Evolutionary conservation across 2,329 filamentous ascomycete species (phyloP).

Genomic region (Thelonectria rubi): DNA sequence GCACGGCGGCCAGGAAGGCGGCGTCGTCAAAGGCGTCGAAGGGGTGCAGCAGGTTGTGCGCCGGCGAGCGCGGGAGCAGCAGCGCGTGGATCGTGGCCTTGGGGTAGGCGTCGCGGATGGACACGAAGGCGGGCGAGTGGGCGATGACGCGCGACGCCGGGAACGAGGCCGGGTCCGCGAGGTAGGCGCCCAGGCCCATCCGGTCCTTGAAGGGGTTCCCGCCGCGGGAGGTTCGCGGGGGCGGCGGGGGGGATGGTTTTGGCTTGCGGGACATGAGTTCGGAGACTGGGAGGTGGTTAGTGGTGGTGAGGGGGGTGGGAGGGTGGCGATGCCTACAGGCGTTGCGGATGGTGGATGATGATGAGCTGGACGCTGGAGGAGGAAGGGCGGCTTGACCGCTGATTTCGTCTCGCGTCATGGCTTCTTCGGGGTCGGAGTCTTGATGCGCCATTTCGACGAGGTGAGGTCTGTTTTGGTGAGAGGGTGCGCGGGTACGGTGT

Average conservation of each 20-base stretch:
- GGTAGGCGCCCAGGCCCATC: constrained; percentile 74
- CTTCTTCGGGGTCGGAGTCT: constrained; percentile 50
- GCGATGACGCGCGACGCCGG: constrained; percentile 70
- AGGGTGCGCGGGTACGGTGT: not conserved
- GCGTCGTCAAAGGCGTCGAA: constrained; percentile 78
- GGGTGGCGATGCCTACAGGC: constrained; percentile 50
- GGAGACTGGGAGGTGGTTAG: constrained; percentile 25
- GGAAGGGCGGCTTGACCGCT: constrained; percentile 44
- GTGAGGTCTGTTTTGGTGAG: not conserved
- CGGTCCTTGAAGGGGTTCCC: constrained; percentile 57
- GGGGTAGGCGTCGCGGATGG: constrained; percentile 84
- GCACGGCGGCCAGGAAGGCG: constrained; percentile 72
- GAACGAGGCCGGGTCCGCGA: constrained; percentile 68
- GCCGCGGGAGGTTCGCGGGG: constrained; percentile 31
- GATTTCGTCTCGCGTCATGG: constrained; percentile 54
- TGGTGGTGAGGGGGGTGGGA: constrained; percentile 1
- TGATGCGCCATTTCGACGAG: constrained; percentile 35
- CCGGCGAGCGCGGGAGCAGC: constrained; percentile 78
- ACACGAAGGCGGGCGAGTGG: constrained; percentile 73
- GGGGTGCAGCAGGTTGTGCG: constrained; percentile 72
- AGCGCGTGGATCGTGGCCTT: constrained; percentile 88
- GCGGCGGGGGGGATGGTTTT: constrained; percentile 40
- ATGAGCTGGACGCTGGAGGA: constrained; percentile 25
- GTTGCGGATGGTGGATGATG: constrained; percentile 44
- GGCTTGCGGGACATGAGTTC: constrained; percentile 51